Base-by-base conservation (phyloP, 192 early-diverging fungal genomes). In the Chytriomyces sp. region DNA sequence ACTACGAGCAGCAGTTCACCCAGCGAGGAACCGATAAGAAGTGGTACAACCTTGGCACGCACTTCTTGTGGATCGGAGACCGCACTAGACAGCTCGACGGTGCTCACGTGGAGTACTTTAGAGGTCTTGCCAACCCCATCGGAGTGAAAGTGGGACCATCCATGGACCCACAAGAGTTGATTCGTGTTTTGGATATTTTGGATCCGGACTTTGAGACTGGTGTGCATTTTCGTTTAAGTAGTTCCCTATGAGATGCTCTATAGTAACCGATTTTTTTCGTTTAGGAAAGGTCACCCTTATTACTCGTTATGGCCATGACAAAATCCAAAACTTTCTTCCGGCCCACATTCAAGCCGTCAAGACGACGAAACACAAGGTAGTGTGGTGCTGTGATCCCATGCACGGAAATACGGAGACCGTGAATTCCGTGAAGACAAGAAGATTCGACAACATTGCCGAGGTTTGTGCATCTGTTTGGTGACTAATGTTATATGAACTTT, bases 51-150 rank as follows among this genome's bases (percentile, higher is more conserved):
- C 77, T 94, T 33, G 93, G 94, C 17, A 88, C 97, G 3, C 97
- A 99, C 81, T 98, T 95, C 76, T 85, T 99, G 75, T 99, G 97
- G 97, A 94, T 98, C 69, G 97, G 97, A 31, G 97, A 99, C 82
- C 90, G 97, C 41, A 99, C 97, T 3, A 87, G 97, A 31, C 94
- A 98, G 75, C 82, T 96, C 1, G 89, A 96, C 75, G 96, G 94
- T 31, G 97, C 91, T 0, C 97, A 99, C 67, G 89, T 99, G 2
- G 96, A 99, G 73, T 99, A 96, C 81, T 96, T 99, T 83, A 83
- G 94, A 62, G 97, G 97, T n/a, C 89, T 99, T 56, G 86, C 86
- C 59, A 99, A 99, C 81, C 97, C 97, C 4, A 91, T 99, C 57
- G 97, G 97, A 49, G 89, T 99, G 75, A 99, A 99, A 76, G 93